Evolutionary conservation across 176 grass and related monocot genomes (phyloP), one percentile per base, ranked within the genome.

Genomic region (Triticum timopheevii): DNA sequence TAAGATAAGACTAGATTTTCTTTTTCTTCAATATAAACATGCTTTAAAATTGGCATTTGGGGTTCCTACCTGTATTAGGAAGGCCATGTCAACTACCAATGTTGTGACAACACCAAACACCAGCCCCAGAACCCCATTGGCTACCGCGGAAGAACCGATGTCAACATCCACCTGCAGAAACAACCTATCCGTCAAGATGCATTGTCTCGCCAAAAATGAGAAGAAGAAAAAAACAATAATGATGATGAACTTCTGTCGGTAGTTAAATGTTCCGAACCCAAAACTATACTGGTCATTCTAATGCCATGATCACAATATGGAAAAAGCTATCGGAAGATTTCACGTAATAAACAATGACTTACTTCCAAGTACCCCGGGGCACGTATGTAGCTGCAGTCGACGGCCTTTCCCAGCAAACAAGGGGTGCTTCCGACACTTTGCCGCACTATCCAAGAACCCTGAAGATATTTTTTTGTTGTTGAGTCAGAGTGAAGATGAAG

Each of bases 381-480:
- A 6, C 92, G 97, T 24, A 96, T 70, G 24, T 99, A 99, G 80
- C 72, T 94, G 78, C 97, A 96, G 78, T 99, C 92, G 44, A 99
- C 85, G 15, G 92, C 97, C 92, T 96, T 99, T 34, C 97, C 97
- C 80, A 99, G 31, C 78, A 99, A 90, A 80, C 97, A 99, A 24
- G 94, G 90, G 7, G 89, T 86, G 87, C 85, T 97, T 42, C 94
- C 94, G 47, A 99, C 92, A 89, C 97, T 99, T 85, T 97, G 97
- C 34, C 97, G 80, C 77, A 99, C 94, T 88, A 99, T 99, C 97
- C 97, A 99, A 50, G 97, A 99, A 4, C 97, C 94, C 97, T 98
- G 69, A 69, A 47, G 31, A 49, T 47, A n/a, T 76, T 76, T 75
- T 28, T 69, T 34, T 19, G 3, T 69, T 69, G 30, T 68, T 8